phyloP scores from a whole-genome alignment of 2,329 filamentous ascomycete species.

The Botrytis fragariae region DNA sequence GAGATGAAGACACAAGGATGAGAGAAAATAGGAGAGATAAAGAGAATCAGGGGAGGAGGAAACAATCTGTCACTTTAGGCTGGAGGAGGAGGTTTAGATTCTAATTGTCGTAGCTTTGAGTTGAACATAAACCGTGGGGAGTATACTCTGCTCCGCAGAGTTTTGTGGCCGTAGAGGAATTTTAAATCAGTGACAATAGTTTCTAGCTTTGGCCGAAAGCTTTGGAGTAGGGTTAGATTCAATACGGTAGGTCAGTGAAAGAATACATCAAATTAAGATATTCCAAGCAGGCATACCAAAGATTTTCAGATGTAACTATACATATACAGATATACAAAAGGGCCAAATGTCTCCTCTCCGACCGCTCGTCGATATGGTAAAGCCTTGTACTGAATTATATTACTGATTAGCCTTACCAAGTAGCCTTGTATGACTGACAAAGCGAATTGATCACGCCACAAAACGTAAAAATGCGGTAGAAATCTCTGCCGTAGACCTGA shows the following conservation, averaged over 20 bases:
- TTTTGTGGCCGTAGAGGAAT: background rate
- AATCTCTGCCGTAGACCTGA: background rate
- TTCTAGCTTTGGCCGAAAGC: background rate
- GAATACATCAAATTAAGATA: background rate
- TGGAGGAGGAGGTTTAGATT: background rate
- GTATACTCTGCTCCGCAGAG: background rate
- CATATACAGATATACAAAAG: accelerated
- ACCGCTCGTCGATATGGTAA: background rate
- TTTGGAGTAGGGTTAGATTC: background rate
- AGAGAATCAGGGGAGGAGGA: background rate
- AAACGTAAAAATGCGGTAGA: background rate
- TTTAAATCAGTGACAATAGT: background rate
- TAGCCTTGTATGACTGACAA: background rate
- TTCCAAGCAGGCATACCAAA: background rate
- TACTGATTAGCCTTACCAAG: background rate
- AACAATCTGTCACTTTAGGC: background rate
- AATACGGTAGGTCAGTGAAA: background rate
- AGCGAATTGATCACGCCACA: background rate
- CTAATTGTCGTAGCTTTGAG: background rate
- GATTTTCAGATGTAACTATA: background rate
- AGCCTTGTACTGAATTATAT: background rate
- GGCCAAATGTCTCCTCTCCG: too few relatives aligned
- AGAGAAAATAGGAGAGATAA: background rate
- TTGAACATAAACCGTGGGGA: background rate
- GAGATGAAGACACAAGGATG: background rate